Base-by-base conservation (phyloP, 177 flowering plant genomes). In the Tripterygium wilfordii region DNA sequence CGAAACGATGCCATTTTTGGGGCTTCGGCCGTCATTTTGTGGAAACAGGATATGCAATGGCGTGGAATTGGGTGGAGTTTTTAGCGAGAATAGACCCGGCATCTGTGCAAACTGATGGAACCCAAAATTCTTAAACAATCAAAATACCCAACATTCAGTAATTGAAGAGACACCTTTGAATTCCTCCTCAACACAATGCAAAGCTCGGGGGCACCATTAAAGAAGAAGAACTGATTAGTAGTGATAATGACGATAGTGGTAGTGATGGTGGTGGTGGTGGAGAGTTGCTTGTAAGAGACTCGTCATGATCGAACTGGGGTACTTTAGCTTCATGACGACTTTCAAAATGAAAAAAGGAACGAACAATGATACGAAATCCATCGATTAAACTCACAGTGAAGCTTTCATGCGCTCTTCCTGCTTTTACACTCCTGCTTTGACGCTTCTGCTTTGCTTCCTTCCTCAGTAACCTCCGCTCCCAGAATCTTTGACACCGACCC, bases 291-390 rank as follows among this genome's bases (percentile, higher is more conserved):
- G 62, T 53, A 63, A 50, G 52, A 63, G 47, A 36, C 40, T 43
- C 20, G 28, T 56, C 12, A 52, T 51, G 49, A 57, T 56, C 6
- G 58, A 42, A 20, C 57, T 57, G 6, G 57, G 56, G 45, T 63
- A 42, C 49, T 63, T 63, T 19, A 63, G 29, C 36, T 52, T 56
- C 28, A 63, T 26, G 10, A 52, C 48, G 2, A 63, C 32, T 38
- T 52, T 63, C 1, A 63, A 19, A 27, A 62, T 4, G 61, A 62
- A 62, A 46, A 62, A 62, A 12, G 67, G 62, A 16, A 63, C 25
- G 48, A 63, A 57, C 16, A 63, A 49, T 8, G 57, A 51, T 9
- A 57, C 49, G 32, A 63, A 63, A 57, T 63, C 67, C 67, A 57
- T 62, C n/a, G 5, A 12, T 9, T 13, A 14, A 22, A 13, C 23